Percentiles rank a stretch among this genome's conserved stretches.
Evolutionary conservation across 225 moss, liverwort and hornwort species (phyloP).

Genomic region (Bryoerythrophyllum caledonicum): DNA sequence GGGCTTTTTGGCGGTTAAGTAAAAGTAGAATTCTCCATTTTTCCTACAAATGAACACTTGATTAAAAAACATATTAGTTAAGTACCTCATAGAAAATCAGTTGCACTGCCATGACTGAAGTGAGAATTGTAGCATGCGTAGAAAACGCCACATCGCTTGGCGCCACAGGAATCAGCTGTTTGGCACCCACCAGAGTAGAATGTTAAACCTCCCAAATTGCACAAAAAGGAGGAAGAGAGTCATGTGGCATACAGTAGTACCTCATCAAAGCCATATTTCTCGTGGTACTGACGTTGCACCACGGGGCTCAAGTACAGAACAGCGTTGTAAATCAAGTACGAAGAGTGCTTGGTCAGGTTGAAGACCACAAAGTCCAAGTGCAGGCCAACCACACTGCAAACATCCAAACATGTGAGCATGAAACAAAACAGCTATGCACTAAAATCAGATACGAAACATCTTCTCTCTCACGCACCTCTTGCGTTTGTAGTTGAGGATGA

Average conservation of each 20-base stretch:
- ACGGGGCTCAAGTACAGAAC: constrained; percentile 88
- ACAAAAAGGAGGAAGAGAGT: background rate
- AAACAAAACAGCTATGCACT: no score
- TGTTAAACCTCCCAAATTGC: background rate
- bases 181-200: background rate
- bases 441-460: background rate
- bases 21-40: background rate
- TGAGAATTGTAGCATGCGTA: constrained; percentile 82
- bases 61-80: background rate
- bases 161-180: constrained; percentile 85
- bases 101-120: constrained; percentile 55
- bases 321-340: constrained; percentile 89
- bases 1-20: no score
- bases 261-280: constrained; percentile 89
- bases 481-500: constrained; percentile 76
- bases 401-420: background rate
- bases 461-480: constrained; percentile 56
- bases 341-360: constrained; percentile 93
- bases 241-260: constrained; percentile 38
- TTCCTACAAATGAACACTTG: background rate
- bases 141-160: constrained; percentile 98
- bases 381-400: constrained; percentile 86
- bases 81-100: constrained; percentile 67
- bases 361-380: constrained; percentile 80
- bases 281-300: constrained; percentile 84